Evolutionary conservation across 768 basidiomycete species (phyloP), one percentile per base, ranked within the genome.

Genomic region (Piloderma croceum): DNA sequence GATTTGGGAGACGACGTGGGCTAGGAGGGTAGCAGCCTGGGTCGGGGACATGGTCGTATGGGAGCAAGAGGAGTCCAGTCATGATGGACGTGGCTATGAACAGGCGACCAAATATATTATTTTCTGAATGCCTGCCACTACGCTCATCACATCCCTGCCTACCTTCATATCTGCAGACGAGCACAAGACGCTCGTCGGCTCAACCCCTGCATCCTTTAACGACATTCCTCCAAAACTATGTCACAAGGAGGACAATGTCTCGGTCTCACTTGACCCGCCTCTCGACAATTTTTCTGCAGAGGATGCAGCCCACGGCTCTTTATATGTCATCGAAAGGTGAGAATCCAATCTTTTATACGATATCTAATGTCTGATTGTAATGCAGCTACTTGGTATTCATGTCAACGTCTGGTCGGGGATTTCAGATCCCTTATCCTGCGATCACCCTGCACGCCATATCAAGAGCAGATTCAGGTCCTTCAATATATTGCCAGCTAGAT

Each of bases 401-500:
- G 62, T 79, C 85, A 3, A 53, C 74, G 9, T 68, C 78, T 1
- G 80, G 80, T 12, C 67, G 69, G 32, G 91, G 90, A 12, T 83
- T 97, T 62, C 79, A 86, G 48, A 76, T 98, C 55, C 71, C 81
- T 42, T 98, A 94, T 59, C 90, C 89, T 7, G 70, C 83, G 5
- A 87, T 99, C 55, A 94, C 90, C 1, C 75, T 99, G 2, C 96
- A 99, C 52, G 96, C 96, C 19, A 75, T 93, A 39, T 89, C 91
- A 1, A 81, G 90, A 33, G 71, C 74, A 3, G 76, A 78, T 31
- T 45, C 63, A 7, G 71, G 69, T 0, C 81, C 87, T 3, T 83
- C 79, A 6, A 75, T 98, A 56, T 98, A 97, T 61, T 96, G 92
- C 57, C 96, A 99, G 51, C 75, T 98, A 9, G 93, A 96, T 51